Base-by-base conservation (phyloP, 1,139 yeast genomes). In the Debaryomyces singareniensis region DNA sequence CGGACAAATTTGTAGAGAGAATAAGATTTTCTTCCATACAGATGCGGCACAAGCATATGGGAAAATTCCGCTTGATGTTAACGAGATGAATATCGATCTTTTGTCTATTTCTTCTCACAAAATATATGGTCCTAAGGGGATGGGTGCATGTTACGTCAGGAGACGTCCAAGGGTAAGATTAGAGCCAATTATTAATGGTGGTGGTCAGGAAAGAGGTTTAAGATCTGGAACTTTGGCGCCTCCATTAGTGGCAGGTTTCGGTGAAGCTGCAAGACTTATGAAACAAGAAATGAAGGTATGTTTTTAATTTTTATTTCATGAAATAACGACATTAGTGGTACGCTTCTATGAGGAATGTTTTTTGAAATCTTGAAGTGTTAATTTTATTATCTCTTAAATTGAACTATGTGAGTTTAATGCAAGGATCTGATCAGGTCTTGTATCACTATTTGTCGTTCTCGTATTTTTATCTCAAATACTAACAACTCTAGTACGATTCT, bases 11-110 rank as follows among this genome's bases (percentile, higher is more conserved):
- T 91, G 99, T 61, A 75, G 91, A 44, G 73, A 76, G 44, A 68
- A 85, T 53, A 91, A 93, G 65, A 80, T 91, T 24, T 91, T 87
- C 51, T 91, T 93, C 79, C 99, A 91, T 60, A 81, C 97, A n/a
- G 99, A 91, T 55, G 95, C 84, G 34, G 98, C 99, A 13, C 99
- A 91, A 61, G 98, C 96, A 3, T 85, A 77, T 51, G 99, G 99
- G 40, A 93, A 93, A 58, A 75, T 93, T 34, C 86, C 87, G 30
- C 63, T 91, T 34, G 96, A 91, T 51, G 99, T 91, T 37, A 87
- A 93, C 62, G 85, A 80, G 45, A 76, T 80, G 81, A 87, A 91
- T 54, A 84, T 91, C 47, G 99, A 91, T 58, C 63, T 89, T 43
- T 68, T 93, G 78, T 86, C 96, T 13, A 83, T 91, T 37, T 85